Conservation (phyloP, 345 rosid genomes). For the Hypericum perforatum region DNA sequence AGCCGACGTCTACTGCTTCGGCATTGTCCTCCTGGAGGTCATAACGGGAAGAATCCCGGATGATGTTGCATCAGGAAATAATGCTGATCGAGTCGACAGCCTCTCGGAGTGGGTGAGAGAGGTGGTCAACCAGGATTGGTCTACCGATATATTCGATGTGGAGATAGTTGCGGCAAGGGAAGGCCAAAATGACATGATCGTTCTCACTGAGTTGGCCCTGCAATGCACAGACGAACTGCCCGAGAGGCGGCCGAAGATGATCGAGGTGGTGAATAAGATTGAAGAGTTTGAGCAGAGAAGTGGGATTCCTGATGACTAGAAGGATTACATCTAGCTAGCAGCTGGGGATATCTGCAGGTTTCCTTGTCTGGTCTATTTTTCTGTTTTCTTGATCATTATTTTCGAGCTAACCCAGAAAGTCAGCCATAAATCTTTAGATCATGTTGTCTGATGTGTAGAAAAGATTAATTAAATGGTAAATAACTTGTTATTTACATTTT, state of each 20-base stretch:
- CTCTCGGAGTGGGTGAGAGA: constrained; percentile 41
- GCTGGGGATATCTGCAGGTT: no score
- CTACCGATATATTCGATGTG: constrained; percentile 39
- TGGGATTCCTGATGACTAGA: no score
- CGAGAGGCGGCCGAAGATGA: constrained; percentile 37
- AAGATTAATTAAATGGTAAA: no score
- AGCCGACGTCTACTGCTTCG: constrained; percentile 47
- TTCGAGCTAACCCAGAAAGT: no score
- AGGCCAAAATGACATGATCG: constrained; percentile 41
- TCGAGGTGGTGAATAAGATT: constrained; percentile 28
- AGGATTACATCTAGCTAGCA: no score
- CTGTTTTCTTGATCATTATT: no score
- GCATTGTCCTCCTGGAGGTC: constrained; percentile 37
- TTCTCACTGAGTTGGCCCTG: constrained; percentile 40
- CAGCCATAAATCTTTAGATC: no score
- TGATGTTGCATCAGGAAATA: constrained; percentile 6
- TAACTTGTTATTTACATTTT: no score
- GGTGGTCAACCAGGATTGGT: constrained; percentile 41
- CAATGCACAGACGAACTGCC: constrained; percentile 35
- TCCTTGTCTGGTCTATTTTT: no score
- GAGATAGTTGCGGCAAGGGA: constrained; percentile 34
- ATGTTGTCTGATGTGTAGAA: no score
- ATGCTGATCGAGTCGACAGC: constrained; percentile 10
- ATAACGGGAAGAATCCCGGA: constrained; percentile 40
- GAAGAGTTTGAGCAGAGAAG: constrained; percentile 28